phyloP scores from a whole-genome alignment of 2,329 filamentous ascomycete species.

The Fusarium newnesense region DNA sequence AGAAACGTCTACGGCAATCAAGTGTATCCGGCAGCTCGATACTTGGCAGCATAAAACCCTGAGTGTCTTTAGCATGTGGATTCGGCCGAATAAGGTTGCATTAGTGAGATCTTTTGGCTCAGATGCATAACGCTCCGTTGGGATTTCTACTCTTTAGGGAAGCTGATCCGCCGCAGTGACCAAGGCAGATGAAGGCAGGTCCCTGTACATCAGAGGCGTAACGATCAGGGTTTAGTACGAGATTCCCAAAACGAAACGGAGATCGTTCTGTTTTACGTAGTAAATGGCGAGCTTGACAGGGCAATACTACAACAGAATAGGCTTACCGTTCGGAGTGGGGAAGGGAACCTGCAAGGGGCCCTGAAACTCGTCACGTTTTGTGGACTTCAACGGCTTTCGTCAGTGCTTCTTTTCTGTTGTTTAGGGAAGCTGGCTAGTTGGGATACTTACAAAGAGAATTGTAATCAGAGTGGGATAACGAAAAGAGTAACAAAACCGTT shows the following conservation, averaged over 20 bases:
- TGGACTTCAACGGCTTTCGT: not conserved
- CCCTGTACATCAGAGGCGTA: not conserved
- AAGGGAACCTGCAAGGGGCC: not conserved
- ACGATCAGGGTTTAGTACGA: not conserved
- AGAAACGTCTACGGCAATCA: not conserved
- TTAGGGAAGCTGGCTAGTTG: not conserved
- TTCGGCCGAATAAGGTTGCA: conserved; percentile 14
- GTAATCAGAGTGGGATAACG: conserved; percentile 5
- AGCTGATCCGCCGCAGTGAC: not conserved
- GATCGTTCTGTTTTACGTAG: conserved; percentile 5
- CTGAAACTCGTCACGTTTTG: conserved; percentile 14
- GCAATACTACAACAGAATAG: not conserved
- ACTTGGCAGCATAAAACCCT: not conserved
- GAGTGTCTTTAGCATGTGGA: not conserved
- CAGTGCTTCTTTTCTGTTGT: not conserved
- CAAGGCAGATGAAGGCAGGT: not conserved
- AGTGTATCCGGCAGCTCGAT: not conserved
- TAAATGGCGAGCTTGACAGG: not conserved
- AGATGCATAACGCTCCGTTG: conserved; percentile 11
- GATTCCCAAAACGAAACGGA: conserved; percentile 18
- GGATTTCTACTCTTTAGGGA: not conserved
- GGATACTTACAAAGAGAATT: conserved; percentile 4
- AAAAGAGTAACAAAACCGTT: conserved; percentile 8
- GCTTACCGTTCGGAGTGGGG: conserved; percentile 7
- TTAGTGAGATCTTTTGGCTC: conserved; percentile 15